Evolutionary conservation across 257 asterid species (phyloP).

Genomic region (Salvia hispanica): DNA sequence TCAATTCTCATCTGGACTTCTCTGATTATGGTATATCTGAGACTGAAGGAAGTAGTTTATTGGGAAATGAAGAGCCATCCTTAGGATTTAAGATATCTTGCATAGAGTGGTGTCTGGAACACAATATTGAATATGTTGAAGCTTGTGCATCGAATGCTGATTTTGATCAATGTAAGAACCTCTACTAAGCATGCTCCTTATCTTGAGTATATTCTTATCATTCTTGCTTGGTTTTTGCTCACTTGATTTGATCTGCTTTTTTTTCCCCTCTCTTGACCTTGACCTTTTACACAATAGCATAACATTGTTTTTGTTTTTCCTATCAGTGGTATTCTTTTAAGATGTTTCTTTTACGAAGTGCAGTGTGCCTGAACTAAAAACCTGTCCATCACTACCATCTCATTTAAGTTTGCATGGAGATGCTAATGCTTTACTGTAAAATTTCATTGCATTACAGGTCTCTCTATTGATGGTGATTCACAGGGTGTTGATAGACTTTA

Average conservation of each 20-base stretch:
- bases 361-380: background rate
- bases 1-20: slow-evolving; percentile 37
- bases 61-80: slow-evolving; percentile 69
- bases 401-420: slow-evolving; percentile 10
- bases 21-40: slow-evolving; percentile 78
- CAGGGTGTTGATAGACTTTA: slow-evolving; percentile 87
- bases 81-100: slow-evolving; percentile 55
- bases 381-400: background rate
- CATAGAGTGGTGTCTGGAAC: slow-evolving; percentile 83
- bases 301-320: background rate
- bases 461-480: slow-evolving; percentile 75
- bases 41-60: slow-evolving; percentile 81
- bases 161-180: slow-evolving; percentile 79
- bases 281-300: background rate
- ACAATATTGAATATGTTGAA: slow-evolving; percentile 81
- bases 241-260: background rate
- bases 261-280: no score
- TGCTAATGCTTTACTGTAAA: background rate
- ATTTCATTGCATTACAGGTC: slow-evolving; percentile 39
- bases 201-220: background rate
- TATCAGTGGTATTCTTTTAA: background rate
- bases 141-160: slow-evolving; percentile 84
- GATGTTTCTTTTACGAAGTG: background rate
- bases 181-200: slow-evolving; percentile 14
- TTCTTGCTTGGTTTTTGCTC: slow-evolving; percentile 2